Evolutionary conservation across 306 rosid species (phyloP).

Genomic region (Abrus precatorius): DNA sequence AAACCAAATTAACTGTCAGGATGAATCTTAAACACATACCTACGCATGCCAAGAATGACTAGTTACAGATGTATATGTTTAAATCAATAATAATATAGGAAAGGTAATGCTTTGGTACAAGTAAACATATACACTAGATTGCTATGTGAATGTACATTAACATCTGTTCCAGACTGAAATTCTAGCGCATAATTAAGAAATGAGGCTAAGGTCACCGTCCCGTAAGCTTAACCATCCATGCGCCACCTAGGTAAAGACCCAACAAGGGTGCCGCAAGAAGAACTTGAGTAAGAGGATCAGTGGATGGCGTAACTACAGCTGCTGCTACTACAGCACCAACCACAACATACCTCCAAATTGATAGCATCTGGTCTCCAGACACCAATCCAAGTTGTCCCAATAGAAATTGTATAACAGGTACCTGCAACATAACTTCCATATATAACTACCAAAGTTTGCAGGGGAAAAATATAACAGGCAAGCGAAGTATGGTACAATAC

Average conservation of each 20-base stretch:
- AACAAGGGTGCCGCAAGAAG: constrained; percentile 87
- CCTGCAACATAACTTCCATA: constrained; percentile 59
- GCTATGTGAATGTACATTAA: constrained; percentile 59
- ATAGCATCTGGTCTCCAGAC: constrained; percentile 92
- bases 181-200: constrained; percentile 1
- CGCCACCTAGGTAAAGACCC: constrained; percentile 94
- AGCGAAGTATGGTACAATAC: not conserved
- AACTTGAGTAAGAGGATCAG: constrained; percentile 89
- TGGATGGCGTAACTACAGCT: constrained; percentile 87
- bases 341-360: constrained; percentile 96
- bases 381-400: constrained; percentile 90
- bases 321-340: constrained; percentile 96
- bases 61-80: constrained; percentile 24
- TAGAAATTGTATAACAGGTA: constrained; percentile 85
- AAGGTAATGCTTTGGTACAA: constrained; percentile 39
- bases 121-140: constrained; percentile 47
- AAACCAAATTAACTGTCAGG: constrained; percentile 6
- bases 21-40: not conserved
- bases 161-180: constrained; percentile 28
- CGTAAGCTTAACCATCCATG: constrained; percentile 87
- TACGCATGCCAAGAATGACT: constrained; percentile 10
- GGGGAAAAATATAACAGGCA: not conserved
- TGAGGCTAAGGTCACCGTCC: constrained; percentile 64
- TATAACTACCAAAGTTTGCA: constrained; percentile 1
- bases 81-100: constrained; percentile 34